Evolutionary conservation across 2,329 filamentous ascomycete species (phyloP), one percentile per base, ranked within the genome.

Genomic region (Plenodomus tracheiphilus): DNA sequence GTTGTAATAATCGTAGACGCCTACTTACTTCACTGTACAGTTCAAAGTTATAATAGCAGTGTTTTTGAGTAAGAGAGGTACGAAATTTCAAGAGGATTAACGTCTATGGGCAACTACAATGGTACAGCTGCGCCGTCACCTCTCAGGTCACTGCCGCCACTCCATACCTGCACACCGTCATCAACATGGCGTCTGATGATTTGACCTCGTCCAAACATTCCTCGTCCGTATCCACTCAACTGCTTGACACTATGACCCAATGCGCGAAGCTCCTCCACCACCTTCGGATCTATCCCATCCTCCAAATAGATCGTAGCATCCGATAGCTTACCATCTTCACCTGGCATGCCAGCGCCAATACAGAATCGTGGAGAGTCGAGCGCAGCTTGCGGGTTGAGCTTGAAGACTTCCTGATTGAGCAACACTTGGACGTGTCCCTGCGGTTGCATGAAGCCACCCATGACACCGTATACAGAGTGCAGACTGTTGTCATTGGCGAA

Each of bases 381-480:
- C 2, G 93, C 91, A 50, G 90, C 85, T 73, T 99, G 94, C 0
- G 92, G 91, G 54, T 86, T 87, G 44, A 91, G 79, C 1, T 85
- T 85, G 61, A 92, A 96, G 0, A 91, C 84, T 0, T 96, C 74
- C 82, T 96, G 92, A 58, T 95, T 96, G 2, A 97, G 79, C 9
- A 99, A 75, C 0, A 96, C 91, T 73, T 97, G 94, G 0, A 97
- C 86, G 52, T 97, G 94, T 18, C 93, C 94, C 73, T 97, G 94
- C 0, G 94, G 94, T 75, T 99, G 94, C 89, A 97, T 97, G 74
- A 95, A 97, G 2, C 91, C 93, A 43, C 94, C 94, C 94, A 97
- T 97, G 51, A 97, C 93, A 44, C 94, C 94, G 64, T 93, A 97
- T 0, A 96, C 88, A 3, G 85, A 88, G 71, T 96, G 89, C 47